Base-by-base conservation (phyloP, 306 rosid genomes). In the Medicago lupulina region DNA sequence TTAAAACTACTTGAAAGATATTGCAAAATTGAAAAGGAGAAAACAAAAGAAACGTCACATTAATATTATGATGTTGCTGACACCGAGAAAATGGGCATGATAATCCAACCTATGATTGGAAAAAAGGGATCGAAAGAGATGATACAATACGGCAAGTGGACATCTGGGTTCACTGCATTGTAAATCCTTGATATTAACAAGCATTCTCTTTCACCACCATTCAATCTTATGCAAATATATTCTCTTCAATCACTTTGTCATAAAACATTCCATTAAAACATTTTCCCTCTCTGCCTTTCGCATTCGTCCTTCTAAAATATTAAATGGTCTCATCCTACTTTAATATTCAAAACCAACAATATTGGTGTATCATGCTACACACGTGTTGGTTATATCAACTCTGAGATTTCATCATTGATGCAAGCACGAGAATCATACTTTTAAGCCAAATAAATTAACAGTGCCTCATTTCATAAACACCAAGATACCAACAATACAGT, bases 11-110 rank as follows among this genome's bases (percentile, higher is more conserved):
- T 8, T 69, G 58, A 44, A 46, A 38, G 9, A 60, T 34, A 57
- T 44, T 38, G 12, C 47, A 67, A 66, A 38, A 41, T 25, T 41
- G 47, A 19, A 36, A 34, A 44, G 46, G 18, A 66, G 2, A 43
- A 55, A 62, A 79, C 64, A 51, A 51, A 47, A 55, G 53, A 72
- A 73, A 74, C 67, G 67, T 66, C 51, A 39, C 21, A 41, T 65
- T 31, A 51, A 16, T 19, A 49, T 38, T 17, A 46, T 6, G 66
- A 55, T 64, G 17, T 21, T 72, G 62, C 31, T 49, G 40, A 59
- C 54, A 43, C 62, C 69, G 36, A 40, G 28, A 43, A 58, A 39
- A 72, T 53, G 28, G 62, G 62, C 36, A 66, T 49, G 78, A 74
- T 15, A 69, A 74, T 47, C 51, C 38, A 51, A 54, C 53, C 28